Base-by-base conservation (phyloP, 2,329 filamentous ascomycete genomes). In the Cryphonectria carpinicola region DNA sequence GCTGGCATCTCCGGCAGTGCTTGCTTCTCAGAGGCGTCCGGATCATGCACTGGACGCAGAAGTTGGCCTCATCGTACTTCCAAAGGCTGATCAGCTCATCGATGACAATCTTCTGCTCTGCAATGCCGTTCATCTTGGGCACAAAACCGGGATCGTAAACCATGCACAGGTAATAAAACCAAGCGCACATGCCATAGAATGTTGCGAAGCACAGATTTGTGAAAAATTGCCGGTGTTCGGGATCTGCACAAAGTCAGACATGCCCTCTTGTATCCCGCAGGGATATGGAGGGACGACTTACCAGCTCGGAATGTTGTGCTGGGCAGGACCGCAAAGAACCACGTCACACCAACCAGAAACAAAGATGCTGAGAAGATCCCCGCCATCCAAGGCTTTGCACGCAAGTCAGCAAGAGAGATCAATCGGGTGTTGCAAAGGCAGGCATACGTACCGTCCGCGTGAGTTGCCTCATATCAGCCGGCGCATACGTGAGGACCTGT, bases 21-120 rank as follows among this genome's bases (percentile, higher is more conserved):
- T 98, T 99, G 83, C 95, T 97, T 74, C 96, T 89, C 72, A 99
- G 83, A 4, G 96, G 96, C 75, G 93, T 95, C 68, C 95, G 89
- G 75, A 97, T 93, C 95, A 98, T 97, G 83, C 96, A 99, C 64
- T 89, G 89, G 39, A 97, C 91, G 80, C 96, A 99, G 78, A 98
- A 99, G 79, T 97, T 95, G 72, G 91, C 86, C 78, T 98, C 95
- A 78, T 99, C 95, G 79, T 95, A 99, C 77, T 94, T 96, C 90
- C 94, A 96, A 74, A 90, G 80, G 70, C 89, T 87, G 73, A 99
- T 87, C 10, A 99, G 87, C 75, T 97, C 93, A 74, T 97, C 92
- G 75, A 99, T 97, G 70, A 92, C 90, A 56, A 91, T 90, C 80
- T 95, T 94, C 80, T 98, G 95, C 79, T 97, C 93, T 37, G 93